Evolutionary conservation across 208 protist genomes (phyloP), one percentile per base, ranked within the genome.

Genomic region (Crithidia fasciculata): DNA sequence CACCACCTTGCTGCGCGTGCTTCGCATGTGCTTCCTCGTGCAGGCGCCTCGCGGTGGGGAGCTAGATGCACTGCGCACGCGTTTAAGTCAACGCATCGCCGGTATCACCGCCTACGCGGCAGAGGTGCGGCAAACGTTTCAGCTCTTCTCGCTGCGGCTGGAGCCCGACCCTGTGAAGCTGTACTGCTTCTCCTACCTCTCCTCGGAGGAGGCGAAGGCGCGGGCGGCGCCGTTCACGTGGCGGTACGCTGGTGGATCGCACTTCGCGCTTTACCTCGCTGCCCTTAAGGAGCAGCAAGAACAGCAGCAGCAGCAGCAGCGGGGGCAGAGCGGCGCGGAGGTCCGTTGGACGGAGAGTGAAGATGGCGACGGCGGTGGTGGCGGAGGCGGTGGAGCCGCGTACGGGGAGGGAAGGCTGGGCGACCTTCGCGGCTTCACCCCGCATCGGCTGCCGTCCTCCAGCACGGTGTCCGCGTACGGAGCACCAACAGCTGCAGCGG

Each of bases 21-120:
- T 86, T 53, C 84, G 82, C 37, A 72, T 82, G 49, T 93, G 83
- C 62, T 96, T 96, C 70, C 80, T 84, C 13, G 85, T 95, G 5
- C 69, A 85, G 57, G 76, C 85, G 16, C 79, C 78, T 10, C 53
- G 72, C 8, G 81, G 75, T 13, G 89, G 87, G 44, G 82, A 85
- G 47, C 84, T 96, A 37, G 88, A 94, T 55, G 81, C 80, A 6
- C 74, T 85, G 8, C 89, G 92, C 47, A 83, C 84, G 13, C 75
- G 82, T 36, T 87, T 92, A 49, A 89, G 83, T 58, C 50, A 82
- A 36, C 69, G 83, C 13, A 70, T 95, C n/a, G 69, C 84, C 16
- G 64, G 57, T 43, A 91, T 96, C 62, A 81, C 86, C 16, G 53
- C 72, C 16, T 85, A 92, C 74, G 58, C 62, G 18, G 85, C 64